phyloP scores from a whole-genome alignment of 257 asterid genomes.

The Mitragyna speciosa region DNA sequence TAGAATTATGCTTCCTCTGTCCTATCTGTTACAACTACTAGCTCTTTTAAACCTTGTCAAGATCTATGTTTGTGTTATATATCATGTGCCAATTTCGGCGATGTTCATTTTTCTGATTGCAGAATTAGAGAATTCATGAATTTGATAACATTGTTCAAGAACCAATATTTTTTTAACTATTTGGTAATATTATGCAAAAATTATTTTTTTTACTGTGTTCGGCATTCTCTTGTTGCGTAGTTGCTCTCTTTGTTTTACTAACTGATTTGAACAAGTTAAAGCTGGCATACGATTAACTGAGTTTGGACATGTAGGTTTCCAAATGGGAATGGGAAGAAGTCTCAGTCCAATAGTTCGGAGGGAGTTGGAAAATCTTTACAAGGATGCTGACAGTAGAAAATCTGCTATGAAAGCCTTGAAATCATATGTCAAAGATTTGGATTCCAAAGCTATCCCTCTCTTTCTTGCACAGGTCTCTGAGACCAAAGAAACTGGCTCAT shows the following conservation, averaged over 20 bases:
- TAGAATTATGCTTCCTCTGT: not conserved
- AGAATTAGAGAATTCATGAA: not conserved
- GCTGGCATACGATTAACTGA: not conserved
- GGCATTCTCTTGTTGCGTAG: not conserved
- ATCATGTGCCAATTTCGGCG: too few relatives aligned
- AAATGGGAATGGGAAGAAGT: constrained; percentile 62
- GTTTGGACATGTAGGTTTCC: not conserved
- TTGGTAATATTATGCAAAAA: too few relatives aligned
- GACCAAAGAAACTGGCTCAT: constrained; percentile 61
- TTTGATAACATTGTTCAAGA: not conserved
- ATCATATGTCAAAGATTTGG: constrained; percentile 81
- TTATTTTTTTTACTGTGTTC: not conserved
- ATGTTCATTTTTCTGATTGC: not conserved
- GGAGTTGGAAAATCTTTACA: constrained; percentile 87
- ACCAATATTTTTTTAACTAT: not conserved
- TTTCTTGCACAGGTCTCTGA: constrained; percentile 94
- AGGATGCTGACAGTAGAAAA: constrained; percentile 87
- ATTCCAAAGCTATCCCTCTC: constrained; percentile 86
- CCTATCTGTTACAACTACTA: not conserved
- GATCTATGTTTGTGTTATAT: not conserved
- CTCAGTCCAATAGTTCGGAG: constrained; percentile 67
- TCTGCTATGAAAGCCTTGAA: constrained; percentile 89
- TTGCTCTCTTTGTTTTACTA: not conserved
- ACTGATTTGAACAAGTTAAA: not conserved
- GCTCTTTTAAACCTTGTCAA: not conserved